phyloP scores from a whole-genome alignment of 2,329 filamentous ascomycete species.

The Nigrospora sphaerica region DNA sequence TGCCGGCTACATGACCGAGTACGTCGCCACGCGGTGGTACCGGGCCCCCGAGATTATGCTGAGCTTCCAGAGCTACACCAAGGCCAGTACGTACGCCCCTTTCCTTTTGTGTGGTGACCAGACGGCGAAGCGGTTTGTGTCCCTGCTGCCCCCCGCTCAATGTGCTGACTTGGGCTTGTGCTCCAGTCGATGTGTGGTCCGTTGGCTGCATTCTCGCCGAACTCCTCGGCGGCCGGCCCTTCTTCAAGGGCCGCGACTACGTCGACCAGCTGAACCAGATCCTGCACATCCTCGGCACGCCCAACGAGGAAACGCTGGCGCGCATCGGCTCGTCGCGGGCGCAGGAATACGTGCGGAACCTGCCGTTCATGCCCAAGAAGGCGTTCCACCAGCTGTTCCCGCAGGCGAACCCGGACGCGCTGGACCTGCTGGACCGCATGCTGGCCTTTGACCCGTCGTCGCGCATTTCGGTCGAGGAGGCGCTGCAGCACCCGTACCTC shows the following conservation, averaged over 20 bases:
- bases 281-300: slow-evolving; percentile 92
- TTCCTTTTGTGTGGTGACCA: neutral
- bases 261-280: slow-evolving; percentile 99
- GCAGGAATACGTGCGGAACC: slow-evolving; percentile 96
- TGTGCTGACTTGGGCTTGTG: neutral
- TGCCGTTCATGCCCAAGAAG: slow-evolving; percentile 91
- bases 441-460: slow-evolving; percentile 92
- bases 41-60: slow-evolving; percentile 97
- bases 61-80: slow-evolving; percentile 99
- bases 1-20: slow-evolving; percentile 99
- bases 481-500: slow-evolving; percentile 92
- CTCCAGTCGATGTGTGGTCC: slow-evolving; percentile 95
- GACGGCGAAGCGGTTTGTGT: neutral
- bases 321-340: slow-evolving; percentile 93
- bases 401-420: slow-evolving; percentile 88
- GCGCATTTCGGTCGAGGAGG: slow-evolving; percentile 89
- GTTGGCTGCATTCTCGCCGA: slow-evolving; percentile 97
- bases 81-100: slow-evolving; percentile 75
- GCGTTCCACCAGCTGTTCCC: slow-evolving; percentile 84
- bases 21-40: slow-evolving; percentile 96
- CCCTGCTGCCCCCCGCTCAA: neutral
- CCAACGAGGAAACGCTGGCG: slow-evolving; percentile 87
- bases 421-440: slow-evolving; percentile 95
- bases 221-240: slow-evolving; percentile 88
- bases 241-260: slow-evolving; percentile 99